These are phyloP conservation scores for Ogataea populi-albae DNA, from an alignment of 805 yeast genomes.

Conservation along the genomic window DNA sequence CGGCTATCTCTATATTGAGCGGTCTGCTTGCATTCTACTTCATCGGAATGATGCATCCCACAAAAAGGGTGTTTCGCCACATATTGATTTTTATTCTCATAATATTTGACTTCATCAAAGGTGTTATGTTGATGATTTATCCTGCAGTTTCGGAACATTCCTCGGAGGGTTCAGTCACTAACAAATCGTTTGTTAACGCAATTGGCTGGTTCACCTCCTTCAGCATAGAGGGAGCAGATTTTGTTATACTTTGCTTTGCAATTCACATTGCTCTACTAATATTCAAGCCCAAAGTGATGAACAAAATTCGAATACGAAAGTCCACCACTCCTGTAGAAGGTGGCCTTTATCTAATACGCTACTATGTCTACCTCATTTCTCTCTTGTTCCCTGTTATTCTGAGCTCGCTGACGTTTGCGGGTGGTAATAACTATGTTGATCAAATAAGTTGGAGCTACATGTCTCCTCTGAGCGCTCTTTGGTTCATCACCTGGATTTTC, in stretches of 20 bases:
- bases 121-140: slow-evolving; percentile 61
- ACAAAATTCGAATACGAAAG: slow-evolving; percentile 32
- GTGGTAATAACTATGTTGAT: slow-evolving; percentile 53
- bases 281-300: slow-evolving; percentile 51
- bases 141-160: slow-evolving; percentile 37
- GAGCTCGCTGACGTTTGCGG: slow-evolving; percentile 70
- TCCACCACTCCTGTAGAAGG: slow-evolving; percentile 48
- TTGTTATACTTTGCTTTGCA: slow-evolving; percentile 80
- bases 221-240: slow-evolving; percentile 81
- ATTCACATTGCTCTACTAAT: slow-evolving; percentile 75
- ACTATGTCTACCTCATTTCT: slow-evolving; percentile 55
- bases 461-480: slow-evolving; percentile 61
- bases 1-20: slow-evolving; percentile 46
- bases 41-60: slow-evolving; percentile 60
- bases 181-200: slow-evolving; percentile 49
- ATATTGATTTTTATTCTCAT: slow-evolving; percentile 65
- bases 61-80: slow-evolving; percentile 63
- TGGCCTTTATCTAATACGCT: slow-evolving; percentile 62
- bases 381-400: slow-evolving; percentile 61
- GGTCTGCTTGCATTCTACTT: slow-evolving; percentile 63
- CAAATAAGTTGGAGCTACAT: slow-evolving; percentile 76
- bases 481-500: slow-evolving; percentile 85
- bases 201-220: slow-evolving; percentile 81
- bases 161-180: slow-evolving; percentile 8
- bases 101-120: slow-evolving; percentile 74